Evolutionary conservation across 345 rosid species (phyloP), one percentile per base, ranked within the genome.

Genomic region (Tarenaya hassleriana): DNA sequence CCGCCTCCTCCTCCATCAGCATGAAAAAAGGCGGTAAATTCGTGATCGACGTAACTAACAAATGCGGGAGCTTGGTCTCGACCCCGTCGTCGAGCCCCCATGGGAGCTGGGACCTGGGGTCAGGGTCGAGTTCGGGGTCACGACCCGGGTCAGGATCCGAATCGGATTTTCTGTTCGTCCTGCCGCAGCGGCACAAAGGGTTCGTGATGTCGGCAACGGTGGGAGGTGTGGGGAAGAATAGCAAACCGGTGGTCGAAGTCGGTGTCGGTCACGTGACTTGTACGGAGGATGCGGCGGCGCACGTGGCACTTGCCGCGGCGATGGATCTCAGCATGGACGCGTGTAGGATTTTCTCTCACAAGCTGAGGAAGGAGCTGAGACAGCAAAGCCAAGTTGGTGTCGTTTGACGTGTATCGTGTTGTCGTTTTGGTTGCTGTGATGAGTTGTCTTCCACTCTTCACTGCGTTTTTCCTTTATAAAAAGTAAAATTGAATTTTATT

Each of bases 291-390:
- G 95, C 97, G 21, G 97, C 97, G 0, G 85, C 76, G 0, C 79
- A 67, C 47, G 95, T 85, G 77, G 97, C 95, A 4, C 33, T 88
- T n/a, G 87, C 89, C 0, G 95, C 97, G 5, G 95, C 97, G 1
- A 65, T 88, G 77, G 95, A 88, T 75, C 83, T 88, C n/a, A 82
- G 97, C 55, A 70, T 79, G 83, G 91, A 88, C 63, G 97, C 97
- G 17, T 88, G 97, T 64, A 75, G 50, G 60, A 14, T 71, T 17
- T 88, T 88, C 53, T 73, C 95, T 14, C 87, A 70, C n/a, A 80
- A 80, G 83, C 67, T 82, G 43, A 77, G 97, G 72, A 74, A 77
- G 62, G 95, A 79, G 71, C 14, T 84, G 73, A 77, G 86, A 46
- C 84, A 73, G 61, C 72, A 48, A 59, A 54, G 69, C 48, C 71